Percentiles rank a stretch among this genome's conserved stretches.
Conservation (phyloP, 2,329 filamentous ascomycete genomes). For the Periconia sp. region DNA sequence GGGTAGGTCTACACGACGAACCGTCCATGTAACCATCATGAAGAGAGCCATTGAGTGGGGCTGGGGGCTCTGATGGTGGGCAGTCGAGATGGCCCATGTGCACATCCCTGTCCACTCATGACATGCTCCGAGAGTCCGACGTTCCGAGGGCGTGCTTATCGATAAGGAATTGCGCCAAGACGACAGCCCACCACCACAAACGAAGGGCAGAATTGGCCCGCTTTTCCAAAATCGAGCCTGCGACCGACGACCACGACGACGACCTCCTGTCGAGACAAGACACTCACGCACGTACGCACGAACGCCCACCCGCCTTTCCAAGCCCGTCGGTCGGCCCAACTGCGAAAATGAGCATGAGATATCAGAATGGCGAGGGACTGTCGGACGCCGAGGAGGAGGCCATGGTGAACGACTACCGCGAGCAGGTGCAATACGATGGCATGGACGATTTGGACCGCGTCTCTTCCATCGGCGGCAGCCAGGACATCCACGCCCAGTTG, state of each 20-base stretch:
- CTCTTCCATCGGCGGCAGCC: conserved; percentile 63
- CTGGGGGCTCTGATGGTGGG: neutral
- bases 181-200: conserved; percentile 9
- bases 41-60: too few relatives aligned
- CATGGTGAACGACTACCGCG: conserved; percentile 88
- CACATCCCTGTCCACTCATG: too few relatives aligned
- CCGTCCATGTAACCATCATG: neutral
- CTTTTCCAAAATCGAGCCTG: conserved; percentile 8
- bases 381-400: conserved; percentile 96
- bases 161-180: neutral
- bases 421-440: conserved; percentile 92
- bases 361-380: conserved; percentile 58
- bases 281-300: neutral
- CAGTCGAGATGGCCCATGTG: too few relatives aligned
- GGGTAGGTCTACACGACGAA: neutral
- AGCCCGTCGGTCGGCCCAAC: conserved; percentile 10
- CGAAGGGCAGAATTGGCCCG: conserved; percentile 12
- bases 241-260: conserved; percentile 6
- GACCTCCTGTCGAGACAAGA: neutral
- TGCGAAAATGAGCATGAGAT: conserved; percentile 29
- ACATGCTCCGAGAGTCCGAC: too few relatives aligned
- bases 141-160: too few relatives aligned
- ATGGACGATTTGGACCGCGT: conserved; percentile 79
- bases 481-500: conserved; percentile 92
- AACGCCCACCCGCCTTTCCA: conserved; percentile 9